Evolutionary conservation across 1,284 basidiomycete genomes (phyloP).

Genomic region (Pyrrhoderma lamaoense): DNA sequence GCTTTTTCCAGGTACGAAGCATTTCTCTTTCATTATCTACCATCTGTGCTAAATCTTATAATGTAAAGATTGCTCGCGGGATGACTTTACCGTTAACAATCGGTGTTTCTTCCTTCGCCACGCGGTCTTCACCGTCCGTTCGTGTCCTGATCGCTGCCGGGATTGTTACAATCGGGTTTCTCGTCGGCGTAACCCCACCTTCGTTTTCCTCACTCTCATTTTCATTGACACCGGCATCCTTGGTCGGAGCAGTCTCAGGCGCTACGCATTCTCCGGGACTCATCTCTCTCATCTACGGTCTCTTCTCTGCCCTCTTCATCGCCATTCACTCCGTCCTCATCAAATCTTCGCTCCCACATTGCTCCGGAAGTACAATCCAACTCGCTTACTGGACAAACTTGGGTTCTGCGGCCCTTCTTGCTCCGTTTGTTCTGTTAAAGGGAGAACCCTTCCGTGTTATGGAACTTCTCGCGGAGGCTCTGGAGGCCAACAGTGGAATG

Average conservation of each 20-base stretch:
- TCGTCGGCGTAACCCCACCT: slow-evolving; percentile 53
- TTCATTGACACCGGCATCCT: slow-evolving; percentile 20
- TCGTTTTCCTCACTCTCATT: slow-evolving; percentile 21
- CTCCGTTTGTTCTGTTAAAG: slow-evolving; percentile 52
- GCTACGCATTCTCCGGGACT: slow-evolving; percentile 36
- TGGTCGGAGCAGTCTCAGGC: background rate
- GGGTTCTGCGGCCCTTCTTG: slow-evolving; percentile 54
- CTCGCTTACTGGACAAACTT: slow-evolving; percentile 72
- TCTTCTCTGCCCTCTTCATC: slow-evolving; percentile 65
- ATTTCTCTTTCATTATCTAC: background rate
- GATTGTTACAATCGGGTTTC: slow-evolving; percentile 55
- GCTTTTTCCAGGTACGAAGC: slow-evolving; percentile 59
- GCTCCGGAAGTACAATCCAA: slow-evolving; percentile 61
- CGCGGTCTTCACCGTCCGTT: slow-evolving; percentile 38
- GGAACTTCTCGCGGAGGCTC: slow-evolving; percentile 25
- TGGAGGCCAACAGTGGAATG: slow-evolving; percentile 38
- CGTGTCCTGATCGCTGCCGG: slow-evolving; percentile 47
- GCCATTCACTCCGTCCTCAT: slow-evolving; percentile 69
- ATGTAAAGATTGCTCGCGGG: slow-evolving; percentile 64
- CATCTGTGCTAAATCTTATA: slow-evolving; percentile 2
- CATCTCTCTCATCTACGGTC: slow-evolving; percentile 56
- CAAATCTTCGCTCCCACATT: slow-evolving; percentile 58
- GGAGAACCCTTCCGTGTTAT: slow-evolving; percentile 43
- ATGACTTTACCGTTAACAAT: slow-evolving; percentile 74
- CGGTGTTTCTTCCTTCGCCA: slow-evolving; percentile 46